A percentile compares a stretch with the other conserved stretches of the same genome.
Evolutionary conservation across 148 eudicot species (phyloP).

Genomic region (Cornus controversa): DNA sequence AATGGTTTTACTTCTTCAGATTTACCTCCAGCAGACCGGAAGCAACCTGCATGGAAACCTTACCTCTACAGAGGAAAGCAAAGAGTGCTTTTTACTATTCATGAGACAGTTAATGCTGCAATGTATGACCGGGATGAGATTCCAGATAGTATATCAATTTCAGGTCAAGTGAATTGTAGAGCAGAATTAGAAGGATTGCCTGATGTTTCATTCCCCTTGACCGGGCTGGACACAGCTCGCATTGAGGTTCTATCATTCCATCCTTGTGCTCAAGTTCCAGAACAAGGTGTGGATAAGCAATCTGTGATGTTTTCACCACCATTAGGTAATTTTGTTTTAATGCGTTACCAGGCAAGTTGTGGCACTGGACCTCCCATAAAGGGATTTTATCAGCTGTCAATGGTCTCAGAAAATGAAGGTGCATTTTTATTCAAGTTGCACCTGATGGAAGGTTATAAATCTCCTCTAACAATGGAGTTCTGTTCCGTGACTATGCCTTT

Average conservation of each 20-base stretch:
- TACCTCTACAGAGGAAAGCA: constrained; percentile 94
- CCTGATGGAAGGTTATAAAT: constrained; percentile 85
- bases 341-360: constrained; percentile 75
- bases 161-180: constrained; percentile 91
- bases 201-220: constrained; percentile 89
- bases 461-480: constrained; percentile 85
- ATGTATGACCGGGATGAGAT: constrained; percentile 97
- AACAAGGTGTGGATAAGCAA: constrained; percentile 83
- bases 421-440: constrained; percentile 86
- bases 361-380: constrained; percentile 78
- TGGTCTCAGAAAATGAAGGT: constrained; percentile 99
- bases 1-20: constrained; percentile 84
- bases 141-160: constrained; percentile 74
- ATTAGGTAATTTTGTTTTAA: constrained; percentile 73
- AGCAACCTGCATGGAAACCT: constrained; percentile 99
- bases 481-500: constrained; percentile 97
- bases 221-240: constrained; percentile 56
- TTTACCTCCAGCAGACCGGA: constrained; percentile 76
- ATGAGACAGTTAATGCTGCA: constrained; percentile 82
- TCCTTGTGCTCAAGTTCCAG: constrained; percentile 98
- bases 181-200: constrained; percentile 98
- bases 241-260: constrained; percentile 76
- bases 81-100: constrained; percentile 74
- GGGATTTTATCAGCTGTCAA: constrained; percentile 95
- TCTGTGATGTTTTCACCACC: constrained; percentile 90